Conservation (phyloP, 768 basidiomycete species). For the Zangia roseola region DNA sequence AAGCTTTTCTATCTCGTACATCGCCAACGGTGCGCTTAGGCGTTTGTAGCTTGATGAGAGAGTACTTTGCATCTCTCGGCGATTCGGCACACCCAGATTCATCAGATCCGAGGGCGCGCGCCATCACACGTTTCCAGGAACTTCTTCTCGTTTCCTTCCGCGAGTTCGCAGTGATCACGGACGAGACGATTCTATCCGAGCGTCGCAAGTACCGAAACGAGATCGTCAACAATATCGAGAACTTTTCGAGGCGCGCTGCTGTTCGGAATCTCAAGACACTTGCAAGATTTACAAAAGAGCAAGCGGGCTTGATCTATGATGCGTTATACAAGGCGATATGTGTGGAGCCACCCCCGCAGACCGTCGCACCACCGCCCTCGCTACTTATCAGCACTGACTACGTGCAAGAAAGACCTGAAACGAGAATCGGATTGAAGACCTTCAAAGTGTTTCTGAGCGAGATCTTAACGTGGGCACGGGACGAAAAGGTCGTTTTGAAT, state of each 20-base stretch:
- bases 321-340: slow-evolving; percentile 85
- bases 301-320: slow-evolving; percentile 89
- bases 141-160: slow-evolving; percentile 95
- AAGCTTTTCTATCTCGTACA: slow-evolving; percentile 20
- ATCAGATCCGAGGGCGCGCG: slow-evolving; percentile 81
- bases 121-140: slow-evolving; percentile 97
- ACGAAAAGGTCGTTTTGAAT: slow-evolving; percentile 90
- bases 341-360: slow-evolving; percentile 65
- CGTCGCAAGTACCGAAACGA: slow-evolving; percentile 84
- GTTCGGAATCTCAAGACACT: slow-evolving; percentile 81
- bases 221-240: slow-evolving; percentile 90
- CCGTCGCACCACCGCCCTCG: slow-evolving; percentile 45
- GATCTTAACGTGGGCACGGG: slow-evolving; percentile 92
- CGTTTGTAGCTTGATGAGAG: slow-evolving; percentile 76
- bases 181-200: slow-evolving; percentile 88
- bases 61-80: slow-evolving; percentile 91
- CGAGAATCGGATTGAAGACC: slow-evolving; percentile 79
- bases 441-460: slow-evolving; percentile 91
- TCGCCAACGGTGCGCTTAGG: background rate
- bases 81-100: slow-evolving; percentile 93
- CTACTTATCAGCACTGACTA: slow-evolving; percentile 58
- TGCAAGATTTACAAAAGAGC: slow-evolving; percentile 82
- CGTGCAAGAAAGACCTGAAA: slow-evolving; percentile 79
- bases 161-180: slow-evolving; percentile 94
- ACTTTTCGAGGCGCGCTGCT: slow-evolving; percentile 89